Evolutionary conservation across 106 monocot genomes (phyloP), one percentile per base, ranked within the genome.

Genomic region (Allium fistulosum): DNA sequence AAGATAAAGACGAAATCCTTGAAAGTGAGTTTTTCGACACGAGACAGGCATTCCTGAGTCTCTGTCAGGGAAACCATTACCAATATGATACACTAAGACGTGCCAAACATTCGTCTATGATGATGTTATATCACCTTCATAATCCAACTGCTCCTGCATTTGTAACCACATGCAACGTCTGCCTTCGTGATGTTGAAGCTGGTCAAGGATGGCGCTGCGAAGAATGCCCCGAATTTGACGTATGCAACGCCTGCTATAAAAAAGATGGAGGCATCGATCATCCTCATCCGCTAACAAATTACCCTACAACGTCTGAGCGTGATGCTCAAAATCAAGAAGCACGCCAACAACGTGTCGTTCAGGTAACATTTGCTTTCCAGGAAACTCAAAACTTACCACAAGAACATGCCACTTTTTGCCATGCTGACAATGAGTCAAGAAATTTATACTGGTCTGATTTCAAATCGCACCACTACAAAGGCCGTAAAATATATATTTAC

Each of bases 11-110:
- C 71, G 91, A 91, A 14, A 95, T 95, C 66, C 69, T 95, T 47
- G 95, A 95, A 71, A 95, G 91, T 49, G 95, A 95, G 62, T 91
- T 95, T 65, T 95, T 95, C 76, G 95, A 95, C 63, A 95, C 95
- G 0, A 79, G 95, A 61, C 95, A 95, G 65, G 95, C 95, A 57
- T 95, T 95, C 69, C 70, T 95, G 63, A 91, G 91, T 26, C 88
- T 95, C 75, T 95, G 95, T 74, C 95, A 95, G 74, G 95, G 95
- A 63, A 91, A 95, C 55, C 95, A 95, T 75, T 95, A 95, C 77
- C 95, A 95, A 72, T 95, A 91, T 69, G 95, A 95, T 74, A 95
- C 95, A 37, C 76, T 95, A 50, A 85, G 95, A 12, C 91, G 95
- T 49, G 95, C 95, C 13, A 95, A 95, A 76, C 95, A 95, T 83